A percentile compares a stretch with the other conserved stretches of the same genome.
These are phyloP conservation scores for Agroathelia rolfsii DNA, from an alignment of 1,284 basidiomycete species.

Conservation along the genomic window DNA sequence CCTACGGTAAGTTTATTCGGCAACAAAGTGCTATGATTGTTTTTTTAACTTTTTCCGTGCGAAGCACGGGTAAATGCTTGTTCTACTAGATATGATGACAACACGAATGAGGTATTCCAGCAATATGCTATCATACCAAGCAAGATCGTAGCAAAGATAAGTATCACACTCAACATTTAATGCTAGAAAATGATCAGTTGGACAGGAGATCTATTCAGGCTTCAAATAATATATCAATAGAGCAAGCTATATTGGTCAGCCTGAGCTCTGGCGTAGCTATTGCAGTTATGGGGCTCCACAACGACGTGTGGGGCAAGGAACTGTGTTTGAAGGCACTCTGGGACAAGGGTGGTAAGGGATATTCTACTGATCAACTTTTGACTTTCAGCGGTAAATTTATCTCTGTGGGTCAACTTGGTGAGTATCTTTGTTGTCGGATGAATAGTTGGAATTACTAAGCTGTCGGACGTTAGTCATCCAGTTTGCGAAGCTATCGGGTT, in stretches of 20 bases:
- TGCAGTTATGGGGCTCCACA: slow-evolving; percentile 12
- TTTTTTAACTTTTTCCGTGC: no score
- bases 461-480: slow-evolving; percentile 21
- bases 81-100: not conserved
- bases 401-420: slow-evolving; percentile 28
- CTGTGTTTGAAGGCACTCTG: slow-evolving; percentile 4
- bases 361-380: slow-evolving; percentile 23
- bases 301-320: not conserved
- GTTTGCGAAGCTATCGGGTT: slow-evolving; percentile 22
- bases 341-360: slow-evolving; percentile 2
- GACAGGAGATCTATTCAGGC: no score
- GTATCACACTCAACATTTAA: slow-evolving; percentile 1
- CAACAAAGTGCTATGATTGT: no score
- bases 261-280: slow-evolving; percentile 11
- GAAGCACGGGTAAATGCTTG: no score
- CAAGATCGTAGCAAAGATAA: not conserved
- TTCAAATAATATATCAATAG: slow-evolving; percentile 2
- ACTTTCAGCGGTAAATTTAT: slow-evolving; percentile 29
- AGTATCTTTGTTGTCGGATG: no score
- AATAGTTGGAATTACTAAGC: no score
- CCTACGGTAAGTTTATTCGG: no score
- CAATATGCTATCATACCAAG: not conserved
- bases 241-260: slow-evolving; percentile 17
- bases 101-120: no score
- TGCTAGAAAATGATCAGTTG: no score